Evolutionary conservation across 108 stramenopile species (phyloP), one percentile per base, ranked within the genome.

Genomic region (Pseudonitzschia pungens): DNA sequence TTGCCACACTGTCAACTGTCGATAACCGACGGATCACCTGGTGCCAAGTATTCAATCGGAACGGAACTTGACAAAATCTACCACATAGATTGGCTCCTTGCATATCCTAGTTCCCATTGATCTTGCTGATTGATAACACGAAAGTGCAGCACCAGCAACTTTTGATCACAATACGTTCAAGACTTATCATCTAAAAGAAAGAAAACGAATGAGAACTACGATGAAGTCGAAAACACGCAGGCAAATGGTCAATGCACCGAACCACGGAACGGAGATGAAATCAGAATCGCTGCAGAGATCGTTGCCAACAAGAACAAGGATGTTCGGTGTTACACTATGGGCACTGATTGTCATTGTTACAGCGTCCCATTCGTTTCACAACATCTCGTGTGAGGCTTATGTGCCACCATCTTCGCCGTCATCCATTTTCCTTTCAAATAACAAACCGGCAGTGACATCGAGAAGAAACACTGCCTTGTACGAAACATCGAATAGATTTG

Each of bases 391-490:
- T 24, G 7, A 41, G 7, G 16, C 64, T 18, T 65, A n/a, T 65
- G 36, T 43, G 15, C 24, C 64, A 8, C 42, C 64, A n/a, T 36
- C 64, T 22, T 33, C 64, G 16, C 20, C 33, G 20, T 40, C 64
- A 43, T 40, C 60, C 27, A 36, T 36, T 6, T 3, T 51, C 50
- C 6, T 16, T 3, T 10, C 64, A 65, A 62, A 22, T 9, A 14
- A 22, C 21, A 62, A 24, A 65, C 6, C 60, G 27, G 28, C 64
- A 65, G 8, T 0, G 18, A 20, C 33, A 65, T 43, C 64, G 40
- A 65, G 42, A n/a, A 27, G 32, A 89, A 87, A 73, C 78, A 88
- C 54, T 86, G 91, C 59, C 84, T 87, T 33, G 53, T 93, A 86
- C 73, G 76, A 36, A 36, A 5, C 81, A 40, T 33, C 15, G 11